A percentile compares a stretch with the other conserved stretches of the same genome.
phyloP scores from a whole-genome alignment of 1,139 yeast genomes.

The Lodderomyces jiufengensis region DNA sequence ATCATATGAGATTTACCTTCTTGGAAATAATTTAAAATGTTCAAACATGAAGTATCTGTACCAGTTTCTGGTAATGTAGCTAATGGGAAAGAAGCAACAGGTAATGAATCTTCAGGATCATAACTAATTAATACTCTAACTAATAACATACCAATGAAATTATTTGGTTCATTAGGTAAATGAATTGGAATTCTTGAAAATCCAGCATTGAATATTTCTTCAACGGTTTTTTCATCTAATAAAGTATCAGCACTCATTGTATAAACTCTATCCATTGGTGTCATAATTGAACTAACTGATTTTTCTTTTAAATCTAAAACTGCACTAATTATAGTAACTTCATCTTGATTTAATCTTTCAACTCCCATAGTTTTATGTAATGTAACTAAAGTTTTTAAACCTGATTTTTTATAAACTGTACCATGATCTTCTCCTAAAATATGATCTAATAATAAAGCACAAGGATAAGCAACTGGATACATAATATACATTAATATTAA shows the following conservation, averaged over 20 bases:
- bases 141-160: constrained; percentile 91
- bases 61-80: constrained; percentile 96
- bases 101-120: constrained; percentile 94
- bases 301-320: constrained; percentile 93
- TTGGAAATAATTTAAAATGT: constrained; percentile 91
- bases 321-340: constrained; percentile 92
- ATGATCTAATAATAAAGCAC: constrained; percentile 74
- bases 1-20: constrained; percentile 99
- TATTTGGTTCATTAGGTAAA: constrained; percentile 81
- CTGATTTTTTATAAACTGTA: constrained; percentile 87
- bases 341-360: constrained; percentile 88
- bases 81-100: constrained; percentile 89
- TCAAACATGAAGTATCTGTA: constrained; percentile 87
- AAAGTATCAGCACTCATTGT: constrained; percentile 84
- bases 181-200: constrained; percentile 96
- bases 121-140: constrained; percentile 91
- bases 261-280: constrained; percentile 87
- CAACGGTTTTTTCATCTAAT: constrained; percentile 81
- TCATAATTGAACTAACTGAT: constrained; percentile 83
- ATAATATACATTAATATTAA: constrained; percentile 77
- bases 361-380: constrained; percentile 94
- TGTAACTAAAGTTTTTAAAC: constrained; percentile 88
- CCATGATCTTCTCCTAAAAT: constrained; percentile 95
- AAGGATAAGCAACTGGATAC: constrained; percentile 93
- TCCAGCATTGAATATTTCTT: constrained; percentile 89